These are phyloP conservation scores for Basidiobolus meristosporus DNA, from an alignment of 371 early-diverging fungal species.

Conservation along the genomic window DNA sequence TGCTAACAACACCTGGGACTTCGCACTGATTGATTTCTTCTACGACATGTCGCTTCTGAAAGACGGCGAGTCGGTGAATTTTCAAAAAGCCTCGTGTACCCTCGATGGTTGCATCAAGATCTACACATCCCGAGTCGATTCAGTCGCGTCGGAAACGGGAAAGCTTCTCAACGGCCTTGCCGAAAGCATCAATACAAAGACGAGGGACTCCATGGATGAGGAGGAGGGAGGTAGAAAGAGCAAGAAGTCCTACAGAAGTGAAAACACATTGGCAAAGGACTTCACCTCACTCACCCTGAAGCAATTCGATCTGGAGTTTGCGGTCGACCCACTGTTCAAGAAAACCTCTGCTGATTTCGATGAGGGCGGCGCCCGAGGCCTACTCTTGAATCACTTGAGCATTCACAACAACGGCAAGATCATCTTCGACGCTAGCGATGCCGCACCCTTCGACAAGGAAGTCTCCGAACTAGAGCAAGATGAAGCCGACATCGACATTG, in stretches of 20 bases:
- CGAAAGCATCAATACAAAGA: slow-evolving; percentile 30
- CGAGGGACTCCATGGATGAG: background rate
- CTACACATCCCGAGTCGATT: slow-evolving; percentile 96
- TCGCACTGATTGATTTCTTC: slow-evolving; percentile 97
- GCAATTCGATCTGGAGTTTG: slow-evolving; percentile 79
- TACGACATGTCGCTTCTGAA: slow-evolving; percentile 84
- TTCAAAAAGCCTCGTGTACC: slow-evolving; percentile 98
- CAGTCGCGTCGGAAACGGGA: slow-evolving; percentile 89
- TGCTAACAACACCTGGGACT: slow-evolving; percentile 91
- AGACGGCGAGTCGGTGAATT: slow-evolving; percentile 95
- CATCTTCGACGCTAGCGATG: slow-evolving; percentile 87
- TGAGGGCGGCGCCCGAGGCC: slow-evolving; percentile 90
- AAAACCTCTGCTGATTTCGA: slow-evolving; percentile 96
- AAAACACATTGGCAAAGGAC: slow-evolving; percentile 65
- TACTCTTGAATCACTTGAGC: slow-evolving; percentile 71
- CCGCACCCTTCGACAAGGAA: slow-evolving; percentile 15
- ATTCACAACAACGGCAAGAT: slow-evolving; percentile 69
- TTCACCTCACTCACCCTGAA: slow-evolving; percentile 57
- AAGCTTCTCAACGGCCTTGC: slow-evolving; percentile 79
- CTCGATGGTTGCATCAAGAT: slow-evolving; percentile 98
- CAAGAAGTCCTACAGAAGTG: slow-evolving; percentile 9
- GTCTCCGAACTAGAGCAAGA: slow-evolving; percentile 11
- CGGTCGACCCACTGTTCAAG: slow-evolving; percentile 91
- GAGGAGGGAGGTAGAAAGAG: too few relatives aligned
- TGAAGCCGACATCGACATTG: slow-evolving; percentile 6